These are phyloP conservation scores for Pyrenopolyporus hunteri DNA, from an alignment of 495 filamentous ascomycete genomes.

Conservation along the genomic window DNA sequence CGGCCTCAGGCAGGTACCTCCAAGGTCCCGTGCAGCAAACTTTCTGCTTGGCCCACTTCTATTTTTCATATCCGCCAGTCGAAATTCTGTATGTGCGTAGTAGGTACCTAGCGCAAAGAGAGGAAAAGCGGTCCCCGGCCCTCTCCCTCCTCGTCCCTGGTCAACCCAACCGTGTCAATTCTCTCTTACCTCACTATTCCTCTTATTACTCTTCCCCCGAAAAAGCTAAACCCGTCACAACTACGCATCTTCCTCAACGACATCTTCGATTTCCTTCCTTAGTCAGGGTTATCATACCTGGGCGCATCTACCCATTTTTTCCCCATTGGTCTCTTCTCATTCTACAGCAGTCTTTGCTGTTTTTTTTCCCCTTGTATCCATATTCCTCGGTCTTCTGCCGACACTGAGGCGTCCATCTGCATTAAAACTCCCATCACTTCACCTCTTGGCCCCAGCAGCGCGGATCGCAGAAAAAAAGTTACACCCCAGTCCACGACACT, in stretches of 20 bases:
- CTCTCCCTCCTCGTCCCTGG: constrained; percentile 11
- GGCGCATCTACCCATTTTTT: constrained; percentile 14
- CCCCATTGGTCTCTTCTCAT: constrained; percentile 13
- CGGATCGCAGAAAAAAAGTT: constrained; percentile 35
- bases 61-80: constrained; percentile 6
- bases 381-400: constrained; percentile 7
- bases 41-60: not conserved
- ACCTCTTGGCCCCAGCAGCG: constrained; percentile 26
- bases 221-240: constrained; percentile 22
- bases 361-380: not conserved
- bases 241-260: constrained; percentile 23
- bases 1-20: constrained; percentile 18
- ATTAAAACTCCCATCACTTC: constrained; percentile 12
- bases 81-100: constrained; percentile 18
- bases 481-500: constrained; percentile 33
- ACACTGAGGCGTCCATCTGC: constrained; percentile 8
- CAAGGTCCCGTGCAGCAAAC: constrained; percentile 23
- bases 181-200: constrained; percentile 19
- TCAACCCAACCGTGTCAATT: constrained; percentile 40
- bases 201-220: not conserved
- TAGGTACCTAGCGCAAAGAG: not conserved
- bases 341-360: constrained; percentile 21
- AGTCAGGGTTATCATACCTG: constrained; percentile 8
- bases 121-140: constrained; percentile 20
- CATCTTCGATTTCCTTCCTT: constrained; percentile 19